Conservation (phyloP, 2,329 filamentous ascomycete species). For the Ophiostoma pallidulum region DNA sequence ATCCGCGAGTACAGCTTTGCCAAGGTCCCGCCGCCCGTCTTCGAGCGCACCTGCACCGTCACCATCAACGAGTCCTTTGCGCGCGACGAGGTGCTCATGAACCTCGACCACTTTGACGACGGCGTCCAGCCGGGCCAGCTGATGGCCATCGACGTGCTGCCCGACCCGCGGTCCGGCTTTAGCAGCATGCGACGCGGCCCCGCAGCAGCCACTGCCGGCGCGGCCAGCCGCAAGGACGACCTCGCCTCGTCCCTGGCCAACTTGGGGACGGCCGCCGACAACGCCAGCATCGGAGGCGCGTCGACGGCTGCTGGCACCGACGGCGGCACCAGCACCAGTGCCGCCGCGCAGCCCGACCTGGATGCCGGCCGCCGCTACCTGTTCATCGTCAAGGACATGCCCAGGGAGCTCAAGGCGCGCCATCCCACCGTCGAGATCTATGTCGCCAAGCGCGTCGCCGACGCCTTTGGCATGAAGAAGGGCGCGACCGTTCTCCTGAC, state of each 20-base stretch:
- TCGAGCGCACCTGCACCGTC: slow-evolving; percentile 43
- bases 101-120: slow-evolving; percentile 58
- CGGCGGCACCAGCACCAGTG: neutral
- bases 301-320: neutral
- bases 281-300: slow-evolving; percentile 9
- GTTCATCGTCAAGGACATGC: slow-evolving; percentile 63
- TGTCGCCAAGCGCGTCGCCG: slow-evolving; percentile 66
- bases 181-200: slow-evolving; percentile 11
- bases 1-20: slow-evolving; percentile 24
- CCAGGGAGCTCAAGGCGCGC: slow-evolving; percentile 55
- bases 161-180: slow-evolving; percentile 25
- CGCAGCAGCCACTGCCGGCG: slow-evolving; percentile 1
- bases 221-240: slow-evolving; percentile 19
- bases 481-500: slow-evolving; percentile 59
- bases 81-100: slow-evolving; percentile 70
- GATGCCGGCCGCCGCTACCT: slow-evolving; percentile 43
- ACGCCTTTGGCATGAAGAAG: slow-evolving; percentile 71
- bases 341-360: slow-evolving; percentile 10
- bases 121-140: slow-evolving; percentile 57
- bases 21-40: slow-evolving; percentile 21
- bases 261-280: slow-evolving; percentile 6
- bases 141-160: slow-evolving; percentile 59
- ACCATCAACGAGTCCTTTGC: slow-evolving; percentile 65
- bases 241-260: slow-evolving; percentile 5
- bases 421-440: slow-evolving; percentile 61